Evolutionary conservation across 169 alveolate species (phyloP), one percentile per base, ranked within the genome.

Genomic region (Eimeria praecox): DNA sequence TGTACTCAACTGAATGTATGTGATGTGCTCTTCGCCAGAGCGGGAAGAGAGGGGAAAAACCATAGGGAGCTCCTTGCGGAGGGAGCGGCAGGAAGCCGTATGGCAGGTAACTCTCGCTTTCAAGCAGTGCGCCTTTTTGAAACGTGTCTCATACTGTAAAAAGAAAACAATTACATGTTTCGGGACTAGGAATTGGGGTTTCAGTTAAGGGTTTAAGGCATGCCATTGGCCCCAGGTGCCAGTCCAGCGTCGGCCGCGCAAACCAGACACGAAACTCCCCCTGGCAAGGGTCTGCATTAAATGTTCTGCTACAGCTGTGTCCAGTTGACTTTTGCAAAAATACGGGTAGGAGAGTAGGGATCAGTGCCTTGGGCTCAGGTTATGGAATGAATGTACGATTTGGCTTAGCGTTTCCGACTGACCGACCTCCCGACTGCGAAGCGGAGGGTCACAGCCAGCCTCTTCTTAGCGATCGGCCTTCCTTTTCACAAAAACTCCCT

Each of bases 161-260:
- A 12, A 71, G 10, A 71, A 4, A 14, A 14, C n/a, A 71, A 33
- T 18, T 71, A 6, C 33, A 71, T 38, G 12, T 71, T 38, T 71
- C 52, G 82, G 82, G 35, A 35, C 16, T 38, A 71, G 52, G 40
- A 71, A 35, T 33, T 71, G 9, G 82, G 30, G 16, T 33, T 35
- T 38, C 82, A 71, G 30, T 33, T 4, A 33, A 71, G 52, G 14
- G 82, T 71, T 71, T 71, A 71, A 22, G 82, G 0, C 64, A 24
- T 46, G 64, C 89, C 64, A 27, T 42, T 44, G 42, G 44, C 89
- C 89, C 89, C 49, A 14, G 2, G 42, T 78, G 89, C 89, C 66
- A 78, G 89, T 78, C 89, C 44, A 22, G 66, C 42, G 89, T 78
- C 89, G 64, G 89, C 66, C 27, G 89, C 89, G 64, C 89, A n/a